These are phyloP conservation scores for Torulaspora delbrueckii DNA, from an alignment of 805 yeast species.

Conservation along the genomic window DNA sequence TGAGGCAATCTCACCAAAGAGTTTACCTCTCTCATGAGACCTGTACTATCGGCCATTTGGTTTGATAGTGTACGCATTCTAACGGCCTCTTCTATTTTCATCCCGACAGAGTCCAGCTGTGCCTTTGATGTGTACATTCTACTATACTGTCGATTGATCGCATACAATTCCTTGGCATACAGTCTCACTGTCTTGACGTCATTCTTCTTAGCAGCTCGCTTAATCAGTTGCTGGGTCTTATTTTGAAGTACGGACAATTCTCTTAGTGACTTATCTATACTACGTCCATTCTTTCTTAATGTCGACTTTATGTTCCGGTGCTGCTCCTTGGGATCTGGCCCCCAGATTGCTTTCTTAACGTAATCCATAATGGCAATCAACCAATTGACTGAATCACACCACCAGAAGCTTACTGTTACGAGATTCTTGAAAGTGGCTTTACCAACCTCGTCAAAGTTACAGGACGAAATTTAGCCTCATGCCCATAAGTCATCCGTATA, in stretches of 20 bases:
- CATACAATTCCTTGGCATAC: slow-evolving; percentile 77
- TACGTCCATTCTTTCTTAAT: slow-evolving; percentile 79
- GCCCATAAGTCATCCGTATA: too few species aligned
- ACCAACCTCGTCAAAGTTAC: too few species aligned
- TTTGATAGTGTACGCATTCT: slow-evolving; percentile 78
- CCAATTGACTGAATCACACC: background rate
- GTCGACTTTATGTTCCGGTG: slow-evolving; percentile 69
- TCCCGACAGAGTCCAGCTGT: slow-evolving; percentile 73
- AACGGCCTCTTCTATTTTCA: slow-evolving; percentile 90
- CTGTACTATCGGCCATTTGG: slow-evolving; percentile 71
- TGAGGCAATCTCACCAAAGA: slow-evolving; percentile 73
- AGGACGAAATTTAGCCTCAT: too few species aligned
- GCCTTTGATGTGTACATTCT: slow-evolving; percentile 78
- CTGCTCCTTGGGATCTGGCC: slow-evolving; percentile 93
- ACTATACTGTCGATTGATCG: slow-evolving; percentile 65
- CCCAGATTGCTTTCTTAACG: slow-evolving; percentile 84
- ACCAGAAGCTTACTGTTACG: background rate
- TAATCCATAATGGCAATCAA: slow-evolving; percentile 55
- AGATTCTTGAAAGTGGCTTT: background rate
- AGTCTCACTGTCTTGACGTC: slow-evolving; percentile 70
- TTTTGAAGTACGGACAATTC: slow-evolving; percentile 64
- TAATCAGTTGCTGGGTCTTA: slow-evolving; percentile 75
- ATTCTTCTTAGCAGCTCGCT: slow-evolving; percentile 66
- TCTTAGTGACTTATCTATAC: slow-evolving; percentile 57
- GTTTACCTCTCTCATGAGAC: slow-evolving; percentile 85